phyloP scores from a whole-genome alignment of 148 eudicot genomes.

The Salicornia ramosissima region DNA sequence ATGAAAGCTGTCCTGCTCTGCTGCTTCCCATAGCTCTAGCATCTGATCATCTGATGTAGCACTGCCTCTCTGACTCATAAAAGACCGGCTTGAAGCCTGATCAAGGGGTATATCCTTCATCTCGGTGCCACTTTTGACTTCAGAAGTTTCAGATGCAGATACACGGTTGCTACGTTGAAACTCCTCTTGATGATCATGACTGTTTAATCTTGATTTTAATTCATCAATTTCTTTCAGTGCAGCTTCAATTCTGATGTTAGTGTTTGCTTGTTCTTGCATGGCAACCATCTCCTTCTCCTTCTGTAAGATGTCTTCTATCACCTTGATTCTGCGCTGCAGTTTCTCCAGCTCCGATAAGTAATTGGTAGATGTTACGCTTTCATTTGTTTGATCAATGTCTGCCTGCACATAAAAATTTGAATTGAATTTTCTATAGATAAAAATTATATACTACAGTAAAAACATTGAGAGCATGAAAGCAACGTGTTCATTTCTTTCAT shows the following conservation, averaged over 20 bases:
- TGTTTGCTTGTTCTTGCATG: constrained; percentile 27
- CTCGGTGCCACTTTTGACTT: constrained; percentile 36
- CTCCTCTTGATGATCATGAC: constrained; percentile 19
- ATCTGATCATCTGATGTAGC: constrained; percentile 54
- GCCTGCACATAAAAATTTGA: constrained; percentile 9
- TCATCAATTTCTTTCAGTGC: constrained; percentile 42
- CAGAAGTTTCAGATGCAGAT: constrained; percentile 37
- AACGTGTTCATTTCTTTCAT: background rate
- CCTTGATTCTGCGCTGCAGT: constrained; percentile 57
- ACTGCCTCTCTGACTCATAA: constrained; percentile 40
- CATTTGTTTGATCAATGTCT: constrained; percentile 15
- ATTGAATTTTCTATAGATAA: background rate
- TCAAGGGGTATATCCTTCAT: constrained; percentile 95
- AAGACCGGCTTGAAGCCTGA: constrained; percentile 50
- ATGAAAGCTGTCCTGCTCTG: constrained; percentile 32
- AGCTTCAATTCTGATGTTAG: constrained; percentile 35
- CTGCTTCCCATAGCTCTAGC: constrained; percentile 84
- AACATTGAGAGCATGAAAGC: background rate
- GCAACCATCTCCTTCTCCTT: constrained; percentile 38
- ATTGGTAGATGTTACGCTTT: constrained; percentile 21
- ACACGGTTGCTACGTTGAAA: constrained; percentile 26
- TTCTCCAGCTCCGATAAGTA: constrained; percentile 48
- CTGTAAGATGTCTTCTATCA: constrained; percentile 44
- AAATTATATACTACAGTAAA: background rate
- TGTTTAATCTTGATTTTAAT: constrained; percentile 32